Evolutionary conservation across 257 asterid species (phyloP), one percentile per base, ranked within the genome.

Genomic region (Nicotiana tabacum): DNA sequence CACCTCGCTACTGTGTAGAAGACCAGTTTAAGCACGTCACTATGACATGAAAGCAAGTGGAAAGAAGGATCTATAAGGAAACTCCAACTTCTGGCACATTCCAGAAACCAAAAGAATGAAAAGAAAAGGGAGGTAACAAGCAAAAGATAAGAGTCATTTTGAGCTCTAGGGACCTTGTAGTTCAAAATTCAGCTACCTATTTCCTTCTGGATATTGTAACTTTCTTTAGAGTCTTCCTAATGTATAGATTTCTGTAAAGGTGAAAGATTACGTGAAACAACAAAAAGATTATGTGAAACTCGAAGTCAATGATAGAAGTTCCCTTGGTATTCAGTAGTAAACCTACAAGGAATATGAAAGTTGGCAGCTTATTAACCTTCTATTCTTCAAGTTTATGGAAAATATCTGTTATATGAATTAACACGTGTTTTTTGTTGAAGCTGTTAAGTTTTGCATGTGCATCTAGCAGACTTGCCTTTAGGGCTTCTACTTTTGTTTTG

Each of bases 221-320:
- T 29, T 72, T 46, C 39, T 46, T 72, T 72, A 72, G 79, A 72
- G 61, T 46, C 24, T 72, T 72, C 79, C 61, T 72, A 72, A 24
- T 72, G 32, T 72, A 29, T 13, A 16, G 21, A 24, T 46, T 46
- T 46, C 27, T 21, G 39, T 72, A 46, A 72, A 72, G 32, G n/a
- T 39, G 21, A 46, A 72, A 6, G 79, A 46, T 24, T 46, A 72
- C 0, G 39, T 46, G 79, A 58, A 46, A 72, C 24, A 72, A 72
- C 79, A 72, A 72, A 6, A 72, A 6, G 39, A 72, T 15, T 46
- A 12, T 24, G 24, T 18, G 53, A 68, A 68, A 68, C 30, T 43
- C 46, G 58, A 43, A 21, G 78, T 70, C 58, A 70, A 39, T 5
- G n/a, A 70, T 70, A 39, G 35, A 39, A 70, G 61, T 24, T 33